A percentile compares a stretch with the other conserved stretches of the same genome.
phyloP scores from a whole-genome alignment of 2,329 filamentous ascomycete species.

The Colletotrichum lindemuthianum region DNA sequence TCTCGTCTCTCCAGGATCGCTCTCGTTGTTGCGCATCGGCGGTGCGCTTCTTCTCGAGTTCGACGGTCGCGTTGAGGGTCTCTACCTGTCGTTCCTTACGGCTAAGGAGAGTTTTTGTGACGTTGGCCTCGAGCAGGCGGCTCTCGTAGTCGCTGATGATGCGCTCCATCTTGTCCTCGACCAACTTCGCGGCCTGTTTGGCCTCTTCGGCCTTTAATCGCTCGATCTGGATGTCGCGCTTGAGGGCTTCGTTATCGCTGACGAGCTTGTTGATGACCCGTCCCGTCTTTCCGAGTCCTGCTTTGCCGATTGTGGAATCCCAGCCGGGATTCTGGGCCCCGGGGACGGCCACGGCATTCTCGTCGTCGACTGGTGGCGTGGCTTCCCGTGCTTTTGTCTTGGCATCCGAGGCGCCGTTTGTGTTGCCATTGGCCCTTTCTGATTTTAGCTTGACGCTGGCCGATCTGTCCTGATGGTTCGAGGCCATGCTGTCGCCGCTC shows the following conservation, averaged over 20 bases:
- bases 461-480: slow-evolving; percentile 46
- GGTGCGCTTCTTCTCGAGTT: slow-evolving; percentile 71
- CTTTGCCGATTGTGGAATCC: slow-evolving; percentile 76
- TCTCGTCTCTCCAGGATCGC: slow-evolving; percentile 68
- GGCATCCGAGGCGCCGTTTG: slow-evolving; percentile 16
- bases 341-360: slow-evolving; percentile 40
- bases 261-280: slow-evolving; percentile 84
- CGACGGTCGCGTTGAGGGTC: slow-evolving; percentile 71
- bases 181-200: slow-evolving; percentile 72
- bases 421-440: slow-evolving; percentile 35
- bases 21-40: slow-evolving; percentile 69
- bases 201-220: slow-evolving; percentile 74
- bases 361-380: slow-evolving; percentile 28
- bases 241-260: slow-evolving; percentile 81
- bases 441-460: slow-evolving; percentile 50
- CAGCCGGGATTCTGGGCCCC: slow-evolving; percentile 55
- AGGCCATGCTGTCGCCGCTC: slow-evolving; percentile 57
- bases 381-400: slow-evolving; percentile 31
- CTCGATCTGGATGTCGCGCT: slow-evolving; percentile 77
- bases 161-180: slow-evolving; percentile 78
- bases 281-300: slow-evolving; percentile 77
- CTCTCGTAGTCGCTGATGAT: slow-evolving; percentile 75
- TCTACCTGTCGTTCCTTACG: slow-evolving; percentile 81
- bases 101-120: slow-evolving; percentile 76
- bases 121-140: slow-evolving; percentile 73